Evolutionary conservation across 208 protist species (phyloP).

Genomic region (Kentomonas sorsogonicus): DNA sequence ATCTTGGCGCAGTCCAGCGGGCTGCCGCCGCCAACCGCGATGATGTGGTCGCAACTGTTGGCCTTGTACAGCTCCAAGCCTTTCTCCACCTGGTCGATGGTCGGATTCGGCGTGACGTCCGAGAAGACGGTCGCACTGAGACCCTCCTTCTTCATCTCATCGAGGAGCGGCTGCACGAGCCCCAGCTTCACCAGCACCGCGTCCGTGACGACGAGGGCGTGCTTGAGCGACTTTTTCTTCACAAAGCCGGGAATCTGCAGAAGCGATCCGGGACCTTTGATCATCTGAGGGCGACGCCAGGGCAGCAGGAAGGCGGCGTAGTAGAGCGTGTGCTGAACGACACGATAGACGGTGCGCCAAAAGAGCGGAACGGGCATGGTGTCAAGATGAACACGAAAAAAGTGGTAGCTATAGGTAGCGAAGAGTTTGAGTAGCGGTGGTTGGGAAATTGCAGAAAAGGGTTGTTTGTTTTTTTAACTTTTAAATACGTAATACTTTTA

Average conservation of each 20-base stretch:
- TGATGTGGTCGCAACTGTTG: constrained; percentile 45
- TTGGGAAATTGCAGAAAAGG: no score
- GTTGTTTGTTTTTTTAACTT: no score
- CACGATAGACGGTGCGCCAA: constrained; percentile 26
- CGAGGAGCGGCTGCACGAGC: constrained; percentile 29
- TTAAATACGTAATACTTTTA: neutral
- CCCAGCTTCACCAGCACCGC: constrained; percentile 44
- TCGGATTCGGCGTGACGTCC: constrained; percentile 50
- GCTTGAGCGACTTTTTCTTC: constrained; percentile 22
- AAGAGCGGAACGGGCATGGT: constrained; percentile 32
- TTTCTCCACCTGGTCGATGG: constrained; percentile 31
- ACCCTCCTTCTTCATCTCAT: constrained; percentile 27
- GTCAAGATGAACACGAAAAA: no score
- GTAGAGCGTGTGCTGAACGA: constrained; percentile 25
- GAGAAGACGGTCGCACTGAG: constrained; percentile 33
- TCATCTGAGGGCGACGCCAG: constrained; percentile 26
- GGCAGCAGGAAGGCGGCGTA: constrained; percentile 22
- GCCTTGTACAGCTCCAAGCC: constrained; percentile 27
- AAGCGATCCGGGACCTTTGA: constrained; percentile 29
- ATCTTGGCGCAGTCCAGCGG: constrained; percentile 84
- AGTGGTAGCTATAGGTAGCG: no score
- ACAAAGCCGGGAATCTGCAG: constrained; percentile 29
- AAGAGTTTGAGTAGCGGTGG: no score
- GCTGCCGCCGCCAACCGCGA: constrained; percentile 83
- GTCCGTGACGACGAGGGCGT: constrained; percentile 52